Base-by-base conservation (phyloP, 2,329 filamentous ascomycete genomes). In the Sporothrix luriei region DNA sequence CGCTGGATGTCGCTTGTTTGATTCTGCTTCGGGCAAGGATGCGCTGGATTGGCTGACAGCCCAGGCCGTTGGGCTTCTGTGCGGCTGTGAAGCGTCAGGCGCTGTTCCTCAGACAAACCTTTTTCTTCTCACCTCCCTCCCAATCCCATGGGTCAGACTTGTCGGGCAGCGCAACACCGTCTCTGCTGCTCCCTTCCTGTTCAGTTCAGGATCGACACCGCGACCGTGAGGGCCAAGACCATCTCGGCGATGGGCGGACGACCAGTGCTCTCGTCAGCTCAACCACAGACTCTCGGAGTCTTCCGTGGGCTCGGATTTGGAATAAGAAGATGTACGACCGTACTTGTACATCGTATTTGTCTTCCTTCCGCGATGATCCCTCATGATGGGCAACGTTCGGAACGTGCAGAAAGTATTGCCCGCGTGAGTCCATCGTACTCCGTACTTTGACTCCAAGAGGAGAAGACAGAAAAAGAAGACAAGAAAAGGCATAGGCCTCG, bases 31-130 rank as follows among this genome's bases (percentile, higher is more conserved):
- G 3, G 43, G 61, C 48, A 49, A 40, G 14, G 61, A 64, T 49
- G 24, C 5, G 24, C 61, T 29, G 55, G 3, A 10, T 33, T 33
- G 33, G 33, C 33, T 33, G 48, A 6, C 19, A 21, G 33, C 33
- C 33, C 19, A n/a, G 46, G 6, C 54, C 29, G 16, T 29, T 40
- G 7, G 33, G 4, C 14, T n/a, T 16, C 11, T 61, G 10, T 46
- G 57, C 57, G 57, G 38, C 57, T 62, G 38, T 62, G 57, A 62
- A 61, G 57, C 57, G 57, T 29, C 54, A 38, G 33, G 33, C 33
- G 33, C 33, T 33, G 33, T 33, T 33, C 33, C 33, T 33, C 54
- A 38, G 16, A 10, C 29, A 38, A 57, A 21, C 26, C 29, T 19
- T n/a, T n/a, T n/a, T n/a, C n/a, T n/a, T n/a, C n/a, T n/a, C n/a